Base-by-base conservation (phyloP, 2,329 filamentous ascomycete genomes). In the Sporothrix luriei region DNA sequence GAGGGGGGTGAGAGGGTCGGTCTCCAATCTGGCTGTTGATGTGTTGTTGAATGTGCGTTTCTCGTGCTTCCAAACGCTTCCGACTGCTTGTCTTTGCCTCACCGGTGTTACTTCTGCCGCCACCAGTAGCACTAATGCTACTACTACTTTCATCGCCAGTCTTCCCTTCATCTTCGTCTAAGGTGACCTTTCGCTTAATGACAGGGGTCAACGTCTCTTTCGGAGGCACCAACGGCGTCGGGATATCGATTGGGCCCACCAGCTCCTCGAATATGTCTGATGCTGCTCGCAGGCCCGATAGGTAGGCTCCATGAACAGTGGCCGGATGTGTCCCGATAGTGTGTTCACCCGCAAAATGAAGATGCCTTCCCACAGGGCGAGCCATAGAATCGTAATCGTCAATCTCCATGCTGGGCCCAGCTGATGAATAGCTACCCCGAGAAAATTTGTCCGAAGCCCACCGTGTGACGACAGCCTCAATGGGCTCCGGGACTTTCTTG, bases 361-460 rank as follows among this genome's bases (percentile, higher is more conserved):
- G 82, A 73, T 96, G 97, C 6, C 29, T 64, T 43, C 93, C 94
- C 43, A 97, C 84, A 0, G 91, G 83, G 64, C 87, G 86, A 2
- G 95, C 93, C 92, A 99, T 97, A 43, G 88, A 83, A 77, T 98
- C 92, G 79, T 99, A 99, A 78, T 99, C 95, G 67, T 93, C 91
- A 1, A 91, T 87, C 66, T 88, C 85, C 79, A 97, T 94, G 61
- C 88, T 85, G 6, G 93, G 90, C 0, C 92, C 94, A 1, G 97
- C 93, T 73, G 92, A 98, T 2, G 96, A 99, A 79, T 99, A 99
- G 78, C 92, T 97, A 43, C 95, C 95, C 72, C 91, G 85, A n/a
- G 94, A 91, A 78, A 97, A 99, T 21, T 87, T 89, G 78, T 99
- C 95, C 52, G 90, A 91, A 29, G 90, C 91, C 95, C 95, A 99